These are phyloP conservation scores for Gillenia trifoliata DNA, from an alignment of 306 rosid genomes.

Conservation along the genomic window DNA sequence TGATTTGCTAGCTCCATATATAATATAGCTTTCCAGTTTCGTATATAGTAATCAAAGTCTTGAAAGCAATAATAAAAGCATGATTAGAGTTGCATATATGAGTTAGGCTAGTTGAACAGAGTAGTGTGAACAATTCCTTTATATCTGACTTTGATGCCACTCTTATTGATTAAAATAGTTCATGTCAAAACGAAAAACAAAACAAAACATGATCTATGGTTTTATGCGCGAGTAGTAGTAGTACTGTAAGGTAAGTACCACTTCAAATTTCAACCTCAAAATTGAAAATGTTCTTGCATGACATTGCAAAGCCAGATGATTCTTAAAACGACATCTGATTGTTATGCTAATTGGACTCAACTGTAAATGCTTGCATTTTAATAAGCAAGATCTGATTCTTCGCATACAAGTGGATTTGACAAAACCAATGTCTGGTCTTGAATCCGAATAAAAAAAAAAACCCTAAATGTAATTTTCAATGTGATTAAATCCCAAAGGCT, in stretches of 20 bases:
- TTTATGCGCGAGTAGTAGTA: no score
- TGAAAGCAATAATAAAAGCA: no score
- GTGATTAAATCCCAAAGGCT: neutral
- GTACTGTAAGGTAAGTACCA: constrained; percentile 31
- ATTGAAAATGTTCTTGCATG: constrained; percentile 6
- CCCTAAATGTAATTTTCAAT: neutral
- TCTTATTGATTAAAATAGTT: no score
- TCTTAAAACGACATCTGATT: constrained; percentile 30
- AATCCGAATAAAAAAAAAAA: neutral
- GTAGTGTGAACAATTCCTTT: no score
- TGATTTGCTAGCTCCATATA: no score
- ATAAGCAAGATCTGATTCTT: constrained; percentile 12
- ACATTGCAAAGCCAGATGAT: constrained; percentile 13
- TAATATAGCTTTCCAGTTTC: no score
- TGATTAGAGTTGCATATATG: no score
- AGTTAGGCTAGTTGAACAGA: no score
- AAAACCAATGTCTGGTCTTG: constrained; percentile 18
- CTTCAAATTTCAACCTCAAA: neutral
- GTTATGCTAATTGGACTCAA: constrained; percentile 16
- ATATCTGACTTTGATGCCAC: no score
- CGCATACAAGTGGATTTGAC: constrained; percentile 20
- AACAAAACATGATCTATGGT: no score
- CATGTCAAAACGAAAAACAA: no score
- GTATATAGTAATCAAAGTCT: no score
- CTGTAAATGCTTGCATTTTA: constrained; percentile 13